phyloP scores from a whole-genome alignment of 2,329 filamentous ascomycete genomes.

The Cephalotrichum gorgonifer region DNA sequence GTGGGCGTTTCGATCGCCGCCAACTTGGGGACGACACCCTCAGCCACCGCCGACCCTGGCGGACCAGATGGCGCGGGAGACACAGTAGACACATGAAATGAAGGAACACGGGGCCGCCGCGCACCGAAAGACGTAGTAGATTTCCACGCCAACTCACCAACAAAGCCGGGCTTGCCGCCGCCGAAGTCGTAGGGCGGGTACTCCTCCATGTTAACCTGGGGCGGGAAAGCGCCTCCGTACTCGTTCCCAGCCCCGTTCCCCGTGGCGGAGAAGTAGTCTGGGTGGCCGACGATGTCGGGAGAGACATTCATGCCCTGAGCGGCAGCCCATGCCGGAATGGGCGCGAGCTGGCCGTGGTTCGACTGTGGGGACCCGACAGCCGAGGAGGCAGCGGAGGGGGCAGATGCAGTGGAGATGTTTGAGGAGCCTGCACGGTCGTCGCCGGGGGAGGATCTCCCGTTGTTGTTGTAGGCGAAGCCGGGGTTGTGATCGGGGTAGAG shows the following conservation, averaged over 20 bases:
- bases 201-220: constrained; percentile 39
- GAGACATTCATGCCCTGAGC: constrained; percentile 40
- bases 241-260: no score
- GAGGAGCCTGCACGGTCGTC: constrained; percentile 40
- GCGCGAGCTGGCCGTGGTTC: constrained; percentile 44
- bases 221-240: constrained; percentile 44
- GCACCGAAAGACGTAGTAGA: constrained; percentile 10
- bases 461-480: constrained; percentile 31
- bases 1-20: background rate
- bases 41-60: background rate
- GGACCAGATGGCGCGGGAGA: constrained; percentile 5
- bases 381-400: constrained; percentile 54
- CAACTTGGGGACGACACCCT: background rate
- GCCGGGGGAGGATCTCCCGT: constrained; percentile 33
- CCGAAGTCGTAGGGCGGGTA: constrained; percentile 32
- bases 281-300: constrained; percentile 49
- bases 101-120: constrained; percentile 22
- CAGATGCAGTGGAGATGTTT: constrained; percentile 51
- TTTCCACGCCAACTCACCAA: constrained; percentile 38
- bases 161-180: constrained; percentile 37
- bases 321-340: constrained; percentile 48
- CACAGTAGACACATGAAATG: constrained; percentile 39
- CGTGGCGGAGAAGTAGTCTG: constrained; percentile 41
- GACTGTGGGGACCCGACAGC: constrained; percentile 59
- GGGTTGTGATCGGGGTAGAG: constrained; percentile 33